A percentile compares a stretch with the other conserved stretches of the same genome.
Conservation (phyloP, 495 filamentous ascomycete species). For the Tuber melanosporum region DNA sequence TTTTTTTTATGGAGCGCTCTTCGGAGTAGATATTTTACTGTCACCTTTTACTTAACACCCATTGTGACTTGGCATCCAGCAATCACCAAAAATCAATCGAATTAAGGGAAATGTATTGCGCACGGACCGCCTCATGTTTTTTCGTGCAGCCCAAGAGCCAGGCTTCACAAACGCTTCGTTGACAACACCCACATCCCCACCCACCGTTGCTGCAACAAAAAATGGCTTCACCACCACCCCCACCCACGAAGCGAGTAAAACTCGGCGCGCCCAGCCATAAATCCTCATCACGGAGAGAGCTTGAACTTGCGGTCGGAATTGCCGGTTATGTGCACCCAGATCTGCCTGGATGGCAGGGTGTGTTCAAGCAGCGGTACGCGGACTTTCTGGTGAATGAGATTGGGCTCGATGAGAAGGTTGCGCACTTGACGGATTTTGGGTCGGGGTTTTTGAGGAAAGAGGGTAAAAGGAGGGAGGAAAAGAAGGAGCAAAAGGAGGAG, state of each 20-base stretch:
- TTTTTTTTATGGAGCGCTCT: neutral
- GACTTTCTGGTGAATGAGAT: conserved; percentile 97
- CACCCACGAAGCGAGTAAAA: conserved; percentile 21
- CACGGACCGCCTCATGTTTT: neutral
- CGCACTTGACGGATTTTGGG: conserved; percentile 59
- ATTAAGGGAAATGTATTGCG: neutral
- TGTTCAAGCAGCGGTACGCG: conserved; percentile 65
- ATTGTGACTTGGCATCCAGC: neutral
- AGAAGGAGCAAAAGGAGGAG: conserved; percentile 20
- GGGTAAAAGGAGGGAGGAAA: conserved; percentile 9
- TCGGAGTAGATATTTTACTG: neutral
- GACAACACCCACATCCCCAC: neutral
- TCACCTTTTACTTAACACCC: neutral
- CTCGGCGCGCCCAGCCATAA: conserved; percentile 1
- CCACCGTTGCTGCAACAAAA: neutral
- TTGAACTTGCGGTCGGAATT: conserved; percentile 54
- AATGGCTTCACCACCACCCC: conserved; percentile 4
- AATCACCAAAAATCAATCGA: neutral
- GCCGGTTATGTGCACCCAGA: conserved; percentile 52
- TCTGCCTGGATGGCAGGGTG: conserved; percentile 51
- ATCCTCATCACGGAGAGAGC: conserved; percentile 19
- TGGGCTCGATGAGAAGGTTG: conserved; percentile 63
- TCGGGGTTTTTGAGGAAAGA: conserved; percentile 15
- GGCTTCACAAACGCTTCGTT: neutral
- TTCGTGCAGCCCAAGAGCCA: neutral